These are phyloP conservation scores for Quercus phellos DNA, from an alignment of 331 rosid species.

Conservation along the genomic window DNA sequence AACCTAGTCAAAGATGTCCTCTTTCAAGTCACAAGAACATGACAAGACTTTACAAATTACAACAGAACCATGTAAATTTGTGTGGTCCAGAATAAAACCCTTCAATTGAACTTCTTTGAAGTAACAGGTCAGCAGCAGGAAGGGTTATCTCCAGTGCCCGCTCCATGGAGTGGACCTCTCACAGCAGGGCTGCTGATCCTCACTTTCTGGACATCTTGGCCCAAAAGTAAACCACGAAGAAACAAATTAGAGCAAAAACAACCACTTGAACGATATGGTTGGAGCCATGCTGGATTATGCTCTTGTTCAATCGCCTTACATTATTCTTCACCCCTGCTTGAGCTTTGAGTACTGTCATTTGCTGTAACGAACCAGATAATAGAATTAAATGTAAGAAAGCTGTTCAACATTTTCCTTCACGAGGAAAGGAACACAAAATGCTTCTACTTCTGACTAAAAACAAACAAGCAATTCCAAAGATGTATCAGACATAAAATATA, in stretches of 20 bases:
- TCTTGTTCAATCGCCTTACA: slow-evolving; percentile 80
- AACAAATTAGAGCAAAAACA: slow-evolving; percentile 53
- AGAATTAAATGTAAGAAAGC: background rate
- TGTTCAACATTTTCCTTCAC: background rate
- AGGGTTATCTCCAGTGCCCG: too few species aligned
- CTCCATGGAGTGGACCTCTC: too few species aligned
- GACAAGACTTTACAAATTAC: slow-evolving; percentile 29
- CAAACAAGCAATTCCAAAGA: slow-evolving; percentile 3
- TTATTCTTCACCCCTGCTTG: slow-evolving; percentile 69
- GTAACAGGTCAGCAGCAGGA: background rate
- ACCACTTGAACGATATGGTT: slow-evolving; percentile 75
- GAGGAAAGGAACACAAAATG: background rate
- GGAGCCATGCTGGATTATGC: slow-evolving; percentile 69
- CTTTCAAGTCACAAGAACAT: background rate
- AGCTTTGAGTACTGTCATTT: slow-evolving; percentile 59
- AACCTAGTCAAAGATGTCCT: background rate
- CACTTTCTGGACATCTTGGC: slow-evolving; percentile 67
- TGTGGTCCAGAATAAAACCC: slow-evolving; percentile 11
- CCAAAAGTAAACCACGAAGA: slow-evolving; percentile 67
- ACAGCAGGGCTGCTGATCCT: slow-evolving; percentile 5
- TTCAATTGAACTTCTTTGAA: background rate
- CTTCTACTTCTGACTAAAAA: background rate
- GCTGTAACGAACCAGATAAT: slow-evolving; percentile 41
- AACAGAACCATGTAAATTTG: slow-evolving; percentile 13
- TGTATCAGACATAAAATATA: background rate